Evolutionary conservation across 2,329 filamentous ascomycete genomes (phyloP), one percentile per base, ranked within the genome.

Genomic region (Periglandula ipomoeae): DNA sequence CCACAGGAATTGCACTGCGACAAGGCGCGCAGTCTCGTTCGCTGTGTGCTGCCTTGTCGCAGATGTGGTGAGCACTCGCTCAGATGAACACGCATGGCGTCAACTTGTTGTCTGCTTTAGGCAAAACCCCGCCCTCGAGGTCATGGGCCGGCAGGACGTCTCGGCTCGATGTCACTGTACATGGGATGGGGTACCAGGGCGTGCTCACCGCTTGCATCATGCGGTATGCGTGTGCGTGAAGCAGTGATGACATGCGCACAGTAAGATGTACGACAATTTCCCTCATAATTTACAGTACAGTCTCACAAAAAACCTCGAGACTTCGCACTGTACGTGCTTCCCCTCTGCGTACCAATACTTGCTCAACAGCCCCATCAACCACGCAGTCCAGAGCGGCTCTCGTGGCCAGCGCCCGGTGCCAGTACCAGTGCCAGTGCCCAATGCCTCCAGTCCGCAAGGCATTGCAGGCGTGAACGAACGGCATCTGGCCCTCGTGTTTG

Each of bases 181-280:
- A 4, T 45, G 20, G n/a, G n/a, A 37, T 34, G 30, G 27, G 22
- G 9, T 8, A 9, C 10, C 2, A 15, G 30, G 15, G 22, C n/a
- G 32, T 46, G 34, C 35, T 46, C 44, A 46, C 44, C 44, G 44
- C 44, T n/a, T n/a, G n/a, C n/a, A n/a, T n/a, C n/a, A n/a, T n/a
- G n/a, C n/a, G n/a, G n/a, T n/a, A n/a, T n/a, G n/a, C n/a, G n/a
- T n/a, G n/a, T n/a, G n/a, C n/a, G n/a, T n/a, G n/a, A n/a, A n/a
- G n/a, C n/a, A n/a, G n/a, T n/a, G n/a, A n/a, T n/a, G n/a, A n/a
- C n/a, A n/a, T n/a, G n/a, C n/a, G n/a, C n/a, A n/a, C n/a, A n/a
- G n/a, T n/a, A n/a, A n/a, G n/a, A n/a, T n/a, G n/a, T n/a, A n/a
- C n/a, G n/a, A n/a, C n/a, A n/a, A n/a, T n/a, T n/a, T n/a, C n/a